Base-by-base conservation (phyloP, 1,284 basidiomycete genomes). In the Moniliella sp. region DNA sequence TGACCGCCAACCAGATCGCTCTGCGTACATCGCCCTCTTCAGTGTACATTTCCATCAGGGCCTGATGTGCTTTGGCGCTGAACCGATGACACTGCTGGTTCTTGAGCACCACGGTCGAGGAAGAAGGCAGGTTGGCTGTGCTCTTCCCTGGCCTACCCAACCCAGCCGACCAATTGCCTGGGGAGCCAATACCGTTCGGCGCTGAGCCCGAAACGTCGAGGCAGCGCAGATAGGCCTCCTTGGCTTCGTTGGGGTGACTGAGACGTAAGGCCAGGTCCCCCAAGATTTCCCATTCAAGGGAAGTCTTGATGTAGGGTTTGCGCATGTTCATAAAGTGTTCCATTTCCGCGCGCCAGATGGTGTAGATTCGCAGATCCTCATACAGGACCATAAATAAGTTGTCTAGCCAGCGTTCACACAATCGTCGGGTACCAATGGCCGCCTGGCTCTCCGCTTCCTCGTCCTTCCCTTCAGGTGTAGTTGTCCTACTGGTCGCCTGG, bases 351-450 rank as follows among this genome's bases (percentile, higher is more conserved):
- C 88, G 74, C 74, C 91, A 99, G 55, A 97, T 97, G 0, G 91
- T 97, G 76, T 88, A 97, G 8, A 97, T 80, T n/a, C 91, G 75
- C 30, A 97, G 66, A 58, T 97, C 88, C 76, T 94, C 86, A 61
- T 94, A 94, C 3, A 94, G 67, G 1, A 94, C 84, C 82, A 97
- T 86, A 65, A 97, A 97, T 34, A 97, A 62, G 50, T 97, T 97
- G 61, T 94, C 88, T 32, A 99, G 68, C 88, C 88, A 97, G 30
- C 91, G 70, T 59, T 97, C 88, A 59, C 91, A 97, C 17, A 99
- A 65, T 21, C 91, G 69, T 66, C 97, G 97, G 62, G 84, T 93
- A 50, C 74, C n/a, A n/a, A n/a, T n/a, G n/a, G n/a, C n/a, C n/a
- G n/a, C n/a, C n/a, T n/a, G n/a, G n/a, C n/a, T n/a, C n/a, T n/a